These are phyloP conservation scores for Clarireedia hainanense DNA, from an alignment of 2,329 filamentous ascomycete genomes.

Conservation along the genomic window DNA sequence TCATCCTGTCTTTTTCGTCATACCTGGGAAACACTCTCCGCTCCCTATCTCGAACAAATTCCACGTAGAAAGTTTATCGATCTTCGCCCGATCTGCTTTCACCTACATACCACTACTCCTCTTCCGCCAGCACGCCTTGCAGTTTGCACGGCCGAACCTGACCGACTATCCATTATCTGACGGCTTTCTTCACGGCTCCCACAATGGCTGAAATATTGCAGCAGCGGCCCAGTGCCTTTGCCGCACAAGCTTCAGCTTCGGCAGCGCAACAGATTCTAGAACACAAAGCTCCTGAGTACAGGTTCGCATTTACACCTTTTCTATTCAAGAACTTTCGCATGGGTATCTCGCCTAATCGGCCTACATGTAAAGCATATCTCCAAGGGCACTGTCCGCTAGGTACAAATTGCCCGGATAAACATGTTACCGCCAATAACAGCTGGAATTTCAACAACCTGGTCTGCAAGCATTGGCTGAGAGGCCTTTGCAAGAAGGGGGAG, in stretches of 20 bases:
- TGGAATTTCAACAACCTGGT: slow-evolving; percentile 72
- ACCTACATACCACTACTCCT: not conserved
- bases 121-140: not conserved
- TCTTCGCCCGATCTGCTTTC: not conserved
- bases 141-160: not conserved
- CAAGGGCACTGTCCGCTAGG: slow-evolving; percentile 83
- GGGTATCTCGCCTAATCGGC: slow-evolving; percentile 69
- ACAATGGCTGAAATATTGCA: slow-evolving; percentile 6
- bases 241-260: slow-evolving; percentile 10
- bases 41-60: not conserved
- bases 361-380: slow-evolving; percentile 78
- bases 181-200: not conserved
- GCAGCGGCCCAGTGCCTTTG: slow-evolving; percentile 4
- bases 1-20: too few species aligned
- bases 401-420: slow-evolving; percentile 76
- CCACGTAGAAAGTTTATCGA: not conserved
- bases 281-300: slow-evolving; percentile 50
- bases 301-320: slow-evolving; percentile 81
- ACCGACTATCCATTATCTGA: not conserved
- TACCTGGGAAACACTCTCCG: too few species aligned
- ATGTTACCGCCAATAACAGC: slow-evolving; percentile 38
- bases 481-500: slow-evolving; percentile 95
- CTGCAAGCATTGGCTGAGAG: slow-evolving; percentile 98
- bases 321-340: slow-evolving; percentile 77
- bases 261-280: slow-evolving; percentile 41